A percentile compares a stretch with the other conserved stretches of the same genome.
These are phyloP conservation scores for Coemansia sp. DNA, from an alignment of 192 early-diverging fungal genomes.

Conservation along the genomic window DNA sequence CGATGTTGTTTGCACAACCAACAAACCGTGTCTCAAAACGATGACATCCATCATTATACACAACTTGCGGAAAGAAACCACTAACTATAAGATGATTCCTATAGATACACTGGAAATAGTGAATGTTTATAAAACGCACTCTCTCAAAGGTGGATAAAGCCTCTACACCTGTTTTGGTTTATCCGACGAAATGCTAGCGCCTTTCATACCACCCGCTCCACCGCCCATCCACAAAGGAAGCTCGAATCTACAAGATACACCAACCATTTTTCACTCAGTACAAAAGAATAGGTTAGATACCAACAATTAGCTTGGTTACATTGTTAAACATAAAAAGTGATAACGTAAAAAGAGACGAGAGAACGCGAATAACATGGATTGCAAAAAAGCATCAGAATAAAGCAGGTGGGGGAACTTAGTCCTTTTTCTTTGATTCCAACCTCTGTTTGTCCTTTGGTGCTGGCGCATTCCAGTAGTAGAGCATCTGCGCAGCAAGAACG, in stretches of 20 bases:
- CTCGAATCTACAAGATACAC: slow-evolving; percentile 35
- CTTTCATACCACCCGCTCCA: background rate
- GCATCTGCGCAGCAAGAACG: slow-evolving; percentile 73
- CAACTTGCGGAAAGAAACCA: too few species aligned
- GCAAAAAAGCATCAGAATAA: background rate
- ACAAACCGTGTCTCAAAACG: too few species aligned
- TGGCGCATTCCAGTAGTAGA: slow-evolving; percentile 70
- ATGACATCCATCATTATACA: too few species aligned
- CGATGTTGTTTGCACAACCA: too few species aligned
- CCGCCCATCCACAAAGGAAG: slow-evolving; percentile 50
- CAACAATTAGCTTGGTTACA: background rate
- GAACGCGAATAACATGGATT: background rate
- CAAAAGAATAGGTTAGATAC: background rate
- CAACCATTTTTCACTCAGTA: slow-evolving; percentile 2
- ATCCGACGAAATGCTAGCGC: background rate
- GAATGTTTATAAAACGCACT: background rate
- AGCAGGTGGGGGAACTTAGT: slow-evolving; percentile 10
- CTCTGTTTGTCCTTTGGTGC: slow-evolving; percentile 52
- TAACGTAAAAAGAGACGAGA: background rate
- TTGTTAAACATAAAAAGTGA: slow-evolving; percentile 1
- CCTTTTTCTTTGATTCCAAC: slow-evolving; percentile 51
- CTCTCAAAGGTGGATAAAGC: too few species aligned
- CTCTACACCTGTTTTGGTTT: slow-evolving; percentile 42
- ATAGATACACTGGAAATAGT: too few species aligned
- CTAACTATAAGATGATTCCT: too few species aligned